A percentile compares a stretch with the other conserved stretches of the same genome.
These are phyloP conservation scores for Monsonia emarginata DNA, from an alignment of 441 rosid genomes.

Conservation along the genomic window DNA sequence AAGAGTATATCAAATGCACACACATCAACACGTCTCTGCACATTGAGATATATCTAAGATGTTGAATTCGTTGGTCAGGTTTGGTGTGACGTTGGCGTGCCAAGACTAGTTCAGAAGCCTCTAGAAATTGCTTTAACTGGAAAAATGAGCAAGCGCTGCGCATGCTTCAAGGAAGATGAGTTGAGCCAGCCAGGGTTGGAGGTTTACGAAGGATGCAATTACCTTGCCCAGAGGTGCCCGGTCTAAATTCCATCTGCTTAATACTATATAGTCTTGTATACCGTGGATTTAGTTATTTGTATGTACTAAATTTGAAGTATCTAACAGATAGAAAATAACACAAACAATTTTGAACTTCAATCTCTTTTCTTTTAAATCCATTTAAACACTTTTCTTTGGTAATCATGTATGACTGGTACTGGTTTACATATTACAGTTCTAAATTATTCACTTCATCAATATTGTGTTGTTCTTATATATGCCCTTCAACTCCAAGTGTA, in stretches of 20 bases:
- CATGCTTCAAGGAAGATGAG: slow-evolving; percentile 64
- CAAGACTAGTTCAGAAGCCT: slow-evolving; percentile 77
- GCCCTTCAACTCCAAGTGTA: not conserved
- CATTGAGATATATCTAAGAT: not conserved
- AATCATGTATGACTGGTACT: not conserved
- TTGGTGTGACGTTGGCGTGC: slow-evolving; percentile 82
- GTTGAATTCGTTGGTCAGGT: slow-evolving; percentile 37
- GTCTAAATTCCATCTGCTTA: slow-evolving; percentile 28
- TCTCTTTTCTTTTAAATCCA: not conserved
- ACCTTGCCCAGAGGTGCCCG: slow-evolving; percentile 50
- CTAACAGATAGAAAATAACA: not conserved
- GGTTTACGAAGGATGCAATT: slow-evolving; percentile 68
- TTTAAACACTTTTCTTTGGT: not conserved
- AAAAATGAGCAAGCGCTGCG: slow-evolving; percentile 82
- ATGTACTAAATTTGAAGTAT: not conserved
- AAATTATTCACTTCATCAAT: not conserved
- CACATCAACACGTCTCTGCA: not conserved
- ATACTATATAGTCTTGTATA: not conserved
- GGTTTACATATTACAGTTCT: not conserved
- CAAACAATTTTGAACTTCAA: not conserved
- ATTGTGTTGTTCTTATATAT: not conserved
- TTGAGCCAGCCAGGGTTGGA: slow-evolving; percentile 61
- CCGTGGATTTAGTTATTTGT: not conserved
- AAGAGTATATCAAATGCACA: too few species aligned
- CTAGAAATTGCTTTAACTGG: slow-evolving; percentile 78